A percentile compares a stretch with the other conserved stretches of the same genome.
phyloP scores from a whole-genome alignment of 192 early-diverging fungal genomes.

The Allomyces macrogynus region DNA sequence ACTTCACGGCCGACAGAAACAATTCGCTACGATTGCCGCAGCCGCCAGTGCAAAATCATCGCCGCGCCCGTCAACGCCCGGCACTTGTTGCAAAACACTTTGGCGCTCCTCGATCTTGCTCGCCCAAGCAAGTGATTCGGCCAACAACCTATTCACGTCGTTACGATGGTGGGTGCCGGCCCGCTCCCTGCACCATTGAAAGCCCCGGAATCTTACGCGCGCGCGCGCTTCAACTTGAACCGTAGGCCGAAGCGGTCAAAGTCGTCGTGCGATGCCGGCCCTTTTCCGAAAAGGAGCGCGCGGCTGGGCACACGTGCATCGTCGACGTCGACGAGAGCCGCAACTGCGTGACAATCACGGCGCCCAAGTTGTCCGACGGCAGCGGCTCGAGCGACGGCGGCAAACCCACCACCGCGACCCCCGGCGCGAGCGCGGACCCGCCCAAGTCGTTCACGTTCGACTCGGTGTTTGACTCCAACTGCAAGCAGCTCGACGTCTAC shows the following conservation, averaged over 20 bases:
- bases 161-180: too few relatives aligned
- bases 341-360: constrained; percentile 23
- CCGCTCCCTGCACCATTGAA: too few relatives aligned
- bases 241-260: constrained; percentile 22
- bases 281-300: constrained; percentile 35
- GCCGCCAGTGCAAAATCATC: too few relatives aligned
- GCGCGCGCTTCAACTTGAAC: neutral
- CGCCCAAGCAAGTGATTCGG: too few relatives aligned
- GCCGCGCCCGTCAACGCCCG: too few relatives aligned
- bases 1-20: too few relatives aligned
- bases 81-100: too few relatives aligned
- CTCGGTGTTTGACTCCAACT: constrained; percentile 46
- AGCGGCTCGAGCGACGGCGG: neutral
- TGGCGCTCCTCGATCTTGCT: too few relatives aligned
- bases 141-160: too few relatives aligned
- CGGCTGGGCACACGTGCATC: constrained; percentile 30
- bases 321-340: constrained; percentile 23
- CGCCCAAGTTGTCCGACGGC: constrained; percentile 12
- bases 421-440: constrained; percentile 6
- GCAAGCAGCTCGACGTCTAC: constrained; percentile 46
- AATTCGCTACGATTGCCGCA: too few relatives aligned
- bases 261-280: constrained; percentile 40
- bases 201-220: too few relatives aligned
- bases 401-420: neutral
- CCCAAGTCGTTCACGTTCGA: constrained; percentile 52